Evolutionary conservation across 1,139 yeast species (phyloP), one percentile per base, ranked within the genome.

Genomic region (Diutina siamensis): DNA sequence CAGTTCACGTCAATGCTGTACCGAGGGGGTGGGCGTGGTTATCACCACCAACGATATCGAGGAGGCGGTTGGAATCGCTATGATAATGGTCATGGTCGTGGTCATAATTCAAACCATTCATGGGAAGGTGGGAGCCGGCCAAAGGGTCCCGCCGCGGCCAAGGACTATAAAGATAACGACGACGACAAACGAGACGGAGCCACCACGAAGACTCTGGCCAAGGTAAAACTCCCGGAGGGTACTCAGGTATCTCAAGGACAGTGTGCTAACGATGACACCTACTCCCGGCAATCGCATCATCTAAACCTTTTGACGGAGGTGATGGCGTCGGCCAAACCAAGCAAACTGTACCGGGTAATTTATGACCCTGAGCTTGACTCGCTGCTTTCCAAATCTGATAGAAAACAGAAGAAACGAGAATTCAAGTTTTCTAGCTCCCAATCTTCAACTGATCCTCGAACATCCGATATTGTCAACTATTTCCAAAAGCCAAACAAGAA

Each of bases 351-450:
- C 55, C 62, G 63, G 48, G 76, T 76, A 2, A 45, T 65, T 2
- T 78, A 76, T 52, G 92, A 84, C 50, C 88, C 85, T 4, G 86
- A 80, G 46, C 49, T 55, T 33, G 62, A 59, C 46, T 45, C 49
- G 41, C 40, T 53, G 9, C 48, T 58, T 8, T 44, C 59, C 15
- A 67, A 67, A 49, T 50, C 53, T 10, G 72, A 67, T 27, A 51
- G 58, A 59, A 53, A 71, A 62, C 44, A 74, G 63, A 49, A 65
- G 56, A 52, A 60, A 48, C 56, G 69, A 62, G 54, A 65, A 61
- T 48, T 73, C 46, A 62, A 67, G 44, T 63, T 59, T 52, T 66
- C 45, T 71, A 64, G 45, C 40, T 51, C 50, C 17, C 48, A 57
- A n/a, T 44, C 33, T 12, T 45, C 48, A 2, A 42, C 45, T 9